Percentiles rank a stretch among this genome's conserved stretches.
Conservation (phyloP, 1,139 yeast genomes). For the Geotrichum restrictum region DNA sequence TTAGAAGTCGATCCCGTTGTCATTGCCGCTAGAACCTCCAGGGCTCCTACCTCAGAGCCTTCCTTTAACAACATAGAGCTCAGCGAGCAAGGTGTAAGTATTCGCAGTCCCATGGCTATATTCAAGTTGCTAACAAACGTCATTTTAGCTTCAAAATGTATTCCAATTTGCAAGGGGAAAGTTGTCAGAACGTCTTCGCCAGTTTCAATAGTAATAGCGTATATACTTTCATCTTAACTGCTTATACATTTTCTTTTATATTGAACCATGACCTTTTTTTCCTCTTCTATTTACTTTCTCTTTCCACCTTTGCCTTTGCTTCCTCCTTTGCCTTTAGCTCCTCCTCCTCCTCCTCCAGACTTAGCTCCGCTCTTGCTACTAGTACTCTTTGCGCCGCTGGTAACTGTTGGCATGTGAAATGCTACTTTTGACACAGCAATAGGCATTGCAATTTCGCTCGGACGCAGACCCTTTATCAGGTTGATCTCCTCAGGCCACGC, state of each 20-base stretch:
- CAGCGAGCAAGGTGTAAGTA: slow-evolving; percentile 64
- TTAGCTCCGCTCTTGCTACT: slow-evolving; percentile 17
- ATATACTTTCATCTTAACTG: background rate
- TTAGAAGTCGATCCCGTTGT: slow-evolving; percentile 85
- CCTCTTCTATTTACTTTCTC: background rate
- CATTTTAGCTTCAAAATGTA: slow-evolving; percentile 60
- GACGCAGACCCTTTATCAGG: slow-evolving; percentile 53
- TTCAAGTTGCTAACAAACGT: slow-evolving; percentile 3
- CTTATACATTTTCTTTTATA: background rate
- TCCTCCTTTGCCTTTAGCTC: slow-evolving; percentile 21
- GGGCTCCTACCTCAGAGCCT: slow-evolving; percentile 67
- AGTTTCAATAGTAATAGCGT: slow-evolving; percentile 39
- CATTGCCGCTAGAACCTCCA: slow-evolving; percentile 84
- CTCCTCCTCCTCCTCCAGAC: slow-evolving; percentile 17
- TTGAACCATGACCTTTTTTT: background rate
- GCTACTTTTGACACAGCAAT: slow-evolving; percentile 49
- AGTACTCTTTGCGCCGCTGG: slow-evolving; percentile 13
- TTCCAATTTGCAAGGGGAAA: slow-evolving; percentile 86
- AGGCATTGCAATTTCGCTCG: slow-evolving; percentile 50
- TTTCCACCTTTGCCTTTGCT: slow-evolving; percentile 9
- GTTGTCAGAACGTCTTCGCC: slow-evolving; percentile 81
- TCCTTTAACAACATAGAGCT: slow-evolving; percentile 68
- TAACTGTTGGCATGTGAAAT: slow-evolving; percentile 33
- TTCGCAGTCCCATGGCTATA: slow-evolving; percentile 19
- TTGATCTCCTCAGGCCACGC: slow-evolving; percentile 75